Evolutionary conservation across 768 basidiomycete species (phyloP), one percentile per base, ranked within the genome.

Genomic region (Leccinum subgranulosum): DNA sequence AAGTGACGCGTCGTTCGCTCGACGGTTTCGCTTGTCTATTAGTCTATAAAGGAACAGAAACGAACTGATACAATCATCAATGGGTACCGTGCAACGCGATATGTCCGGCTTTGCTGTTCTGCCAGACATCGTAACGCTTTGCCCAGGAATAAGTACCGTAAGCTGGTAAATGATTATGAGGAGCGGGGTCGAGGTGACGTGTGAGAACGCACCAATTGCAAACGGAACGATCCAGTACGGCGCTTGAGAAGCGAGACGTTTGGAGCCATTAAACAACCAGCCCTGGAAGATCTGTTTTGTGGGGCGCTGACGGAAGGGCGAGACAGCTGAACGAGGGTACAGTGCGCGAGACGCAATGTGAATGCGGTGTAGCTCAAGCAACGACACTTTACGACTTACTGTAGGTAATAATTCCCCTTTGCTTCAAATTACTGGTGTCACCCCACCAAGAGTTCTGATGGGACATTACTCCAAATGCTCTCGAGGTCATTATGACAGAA

Each of bases 381-480:
- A 21, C 23, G 2, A 41, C 27, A 5, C 19, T 43, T 29, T 19
- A 41, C 9, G 17, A 84, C 92, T 76, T 67, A 96, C 94, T 81
- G 81, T 96, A 97, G 67, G 79, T 75, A 51, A 83, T 77, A 57
- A 95, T 80, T 53, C 94, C 93, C 75, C 82, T 92, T 68, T 87
- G 86, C 70, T 84, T 86, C 64, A 79, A 79, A 46, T 81, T 76
- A 59, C 82, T 81, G 63, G 79, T 77, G 75, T 89, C 86, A 76
- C 93, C 94, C 93, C 94, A 97, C 94, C 94, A 97, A 52, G 86
- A 78, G 74, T 81, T 88, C 92, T 95, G 69, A 31, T 56, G 49
- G 53, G 34, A 47, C 21, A 45, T 66, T 52, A 59, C n/a, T 57
- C 47, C 14, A 8, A 6, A 27, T 23, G 14, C 34, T 50, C 23